Conservation (phyloP, 805 yeast genomes). For the Cyberlindnera euphorbiae region DNA sequence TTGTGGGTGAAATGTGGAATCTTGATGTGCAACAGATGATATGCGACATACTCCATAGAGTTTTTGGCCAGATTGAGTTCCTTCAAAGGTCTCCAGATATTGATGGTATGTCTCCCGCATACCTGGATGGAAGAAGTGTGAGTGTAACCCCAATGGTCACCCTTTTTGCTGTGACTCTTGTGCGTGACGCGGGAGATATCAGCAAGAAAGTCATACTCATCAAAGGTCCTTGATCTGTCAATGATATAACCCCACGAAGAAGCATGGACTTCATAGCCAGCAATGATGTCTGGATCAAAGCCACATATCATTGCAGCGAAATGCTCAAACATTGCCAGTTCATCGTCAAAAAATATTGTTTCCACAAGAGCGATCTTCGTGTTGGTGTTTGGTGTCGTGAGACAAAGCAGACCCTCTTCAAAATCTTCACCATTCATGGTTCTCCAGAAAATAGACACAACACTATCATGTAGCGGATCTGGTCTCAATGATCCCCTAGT, state of each 20-base stretch:
- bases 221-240: slow-evolving; percentile 48
- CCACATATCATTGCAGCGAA: slow-evolving; percentile 51
- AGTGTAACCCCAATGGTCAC: slow-evolving; percentile 76
- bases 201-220: slow-evolving; percentile 49
- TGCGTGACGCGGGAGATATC: slow-evolving; percentile 55
- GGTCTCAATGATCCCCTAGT: slow-evolving; percentile 50
- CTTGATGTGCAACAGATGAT: slow-evolving; percentile 59
- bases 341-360: slow-evolving; percentile 39
- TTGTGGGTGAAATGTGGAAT: slow-evolving; percentile 57
- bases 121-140: slow-evolving; percentile 68
- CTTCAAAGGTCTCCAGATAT: slow-evolving; percentile 76
- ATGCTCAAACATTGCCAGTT: slow-evolving; percentile 51
- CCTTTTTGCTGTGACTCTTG: slow-evolving; percentile 46
- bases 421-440: slow-evolving; percentile 40
- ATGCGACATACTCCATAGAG: slow-evolving; percentile 71
- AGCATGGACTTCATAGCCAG: slow-evolving; percentile 80
- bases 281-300: slow-evolving; percentile 82
- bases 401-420: slow-evolving; percentile 31
- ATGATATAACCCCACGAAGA: slow-evolving; percentile 88
- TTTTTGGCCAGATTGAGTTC: slow-evolving; percentile 64
- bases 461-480: slow-evolving; percentile 58
- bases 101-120: slow-evolving; percentile 79
- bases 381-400: slow-evolving; percentile 26
- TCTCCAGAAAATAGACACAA: slow-evolving; percentile 60
- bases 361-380: slow-evolving; percentile 4